phyloP scores from a whole-genome alignment of 164 flowering plant species.

The Amborella trichopoda region DNA sequence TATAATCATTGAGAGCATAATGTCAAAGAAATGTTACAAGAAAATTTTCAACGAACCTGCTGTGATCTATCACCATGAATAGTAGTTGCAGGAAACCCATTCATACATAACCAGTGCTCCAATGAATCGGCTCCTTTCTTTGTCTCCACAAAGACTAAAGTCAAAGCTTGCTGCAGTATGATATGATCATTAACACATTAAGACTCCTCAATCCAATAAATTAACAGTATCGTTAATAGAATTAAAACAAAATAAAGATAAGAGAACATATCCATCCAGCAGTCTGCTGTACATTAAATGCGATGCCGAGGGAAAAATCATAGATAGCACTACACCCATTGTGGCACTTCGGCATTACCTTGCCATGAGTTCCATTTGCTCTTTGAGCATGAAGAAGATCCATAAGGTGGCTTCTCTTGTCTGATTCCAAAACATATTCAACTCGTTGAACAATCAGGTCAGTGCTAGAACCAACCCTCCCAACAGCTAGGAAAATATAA shows the following conservation, averaged over 20 bases:
- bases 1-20: too few relatives aligned
- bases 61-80: constrained; percentile 62
- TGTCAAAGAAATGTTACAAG: too few relatives aligned
- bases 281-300: not conserved
- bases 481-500: constrained; percentile 61
- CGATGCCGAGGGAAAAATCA: too few relatives aligned
- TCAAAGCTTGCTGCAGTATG: constrained; percentile 35
- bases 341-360: constrained; percentile 24
- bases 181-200: too few relatives aligned
- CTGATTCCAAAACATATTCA: constrained; percentile 55
- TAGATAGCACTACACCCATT: too few relatives aligned
- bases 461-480: constrained; percentile 79
- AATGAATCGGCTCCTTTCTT: constrained; percentile 50
- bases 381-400: constrained; percentile 68
- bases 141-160: constrained; percentile 53
- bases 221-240: too few relatives aligned
- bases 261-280: not conserved
- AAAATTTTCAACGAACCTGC: constrained; percentile 22
- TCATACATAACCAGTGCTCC: constrained; percentile 30
- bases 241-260: too few relatives aligned
- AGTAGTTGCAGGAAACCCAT: constrained; percentile 44
- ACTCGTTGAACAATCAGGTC: constrained; percentile 69
- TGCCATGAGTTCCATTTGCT: constrained; percentile 43
- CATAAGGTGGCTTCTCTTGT: constrained; percentile 68
- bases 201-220: too few relatives aligned